A percentile compares a stretch with the other conserved stretches of the same genome.
phyloP scores from a whole-genome alignment of 2,329 filamentous ascomycete genomes.

The Ceratocystis albifundus region DNA sequence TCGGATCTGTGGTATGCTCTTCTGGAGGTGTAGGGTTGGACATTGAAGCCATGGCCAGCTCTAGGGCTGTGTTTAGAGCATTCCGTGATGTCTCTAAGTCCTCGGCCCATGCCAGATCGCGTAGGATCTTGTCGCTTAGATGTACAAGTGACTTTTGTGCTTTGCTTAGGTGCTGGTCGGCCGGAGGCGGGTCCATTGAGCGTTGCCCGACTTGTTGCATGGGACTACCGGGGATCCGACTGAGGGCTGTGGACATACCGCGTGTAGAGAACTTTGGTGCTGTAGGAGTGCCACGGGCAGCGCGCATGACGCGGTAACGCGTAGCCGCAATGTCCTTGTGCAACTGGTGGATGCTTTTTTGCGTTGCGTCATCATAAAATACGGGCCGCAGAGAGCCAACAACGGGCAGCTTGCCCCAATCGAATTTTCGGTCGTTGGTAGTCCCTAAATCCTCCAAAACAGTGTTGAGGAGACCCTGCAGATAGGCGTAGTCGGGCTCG shows the following conservation, averaged over 20 bases:
- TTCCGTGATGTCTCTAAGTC: constrained; percentile 10
- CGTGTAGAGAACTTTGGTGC: constrained; percentile 10
- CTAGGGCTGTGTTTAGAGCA: neutral
- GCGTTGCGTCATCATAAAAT: constrained; percentile 14
- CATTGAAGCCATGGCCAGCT: neutral
- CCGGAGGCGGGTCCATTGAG: constrained; percentile 11
- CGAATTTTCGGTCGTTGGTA: constrained; percentile 18
- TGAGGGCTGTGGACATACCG: neutral
- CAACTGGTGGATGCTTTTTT: constrained; percentile 12
- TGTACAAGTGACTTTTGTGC: constrained; percentile 17
- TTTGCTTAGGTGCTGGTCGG: constrained; percentile 21
- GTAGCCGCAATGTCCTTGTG: constrained; percentile 14
- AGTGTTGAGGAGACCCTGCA: constrained; percentile 16
- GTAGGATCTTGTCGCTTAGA: constrained; percentile 19
- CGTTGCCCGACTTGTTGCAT: neutral
- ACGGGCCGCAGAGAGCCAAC: constrained; percentile 16
- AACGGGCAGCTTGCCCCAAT: constrained; percentile 17
- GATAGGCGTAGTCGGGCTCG: constrained; percentile 20
- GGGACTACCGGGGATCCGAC: constrained; percentile 4
- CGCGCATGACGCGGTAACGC: constrained; percentile 19
- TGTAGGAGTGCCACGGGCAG: constrained; percentile 2
- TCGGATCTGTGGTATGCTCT: too few species aligned
- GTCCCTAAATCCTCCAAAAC: constrained; percentile 13
- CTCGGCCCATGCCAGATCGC: constrained; percentile 16
- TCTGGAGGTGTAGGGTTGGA: neutral